Percentiles rank a stretch among this genome's conserved stretches.
Evolutionary conservation across 2,329 filamentous ascomycete species (phyloP).

Genomic region (Emergomyces africanus): DNA sequence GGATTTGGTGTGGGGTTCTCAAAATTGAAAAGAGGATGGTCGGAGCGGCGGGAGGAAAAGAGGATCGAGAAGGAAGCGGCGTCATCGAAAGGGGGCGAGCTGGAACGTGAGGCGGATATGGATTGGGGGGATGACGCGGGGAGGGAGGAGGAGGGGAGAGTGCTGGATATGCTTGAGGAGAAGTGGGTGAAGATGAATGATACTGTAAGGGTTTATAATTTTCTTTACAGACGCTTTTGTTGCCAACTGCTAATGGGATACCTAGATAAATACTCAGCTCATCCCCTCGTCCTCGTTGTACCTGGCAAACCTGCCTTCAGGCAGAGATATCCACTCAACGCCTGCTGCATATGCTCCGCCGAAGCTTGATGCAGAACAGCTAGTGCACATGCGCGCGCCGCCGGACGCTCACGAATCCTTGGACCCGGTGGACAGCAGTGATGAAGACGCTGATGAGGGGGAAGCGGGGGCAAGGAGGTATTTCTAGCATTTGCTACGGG

Average conservation of each 20-base stretch:
- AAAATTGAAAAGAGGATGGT: slow-evolving; percentile 59
- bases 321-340: slow-evolving; percentile 64
- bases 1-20: slow-evolving; percentile 21
- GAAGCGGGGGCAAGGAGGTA: background rate
- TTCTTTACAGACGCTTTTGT: background rate
- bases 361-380: slow-evolving; percentile 47
- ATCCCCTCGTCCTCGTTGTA: slow-evolving; percentile 62
- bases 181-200: slow-evolving; percentile 95
- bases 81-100: slow-evolving; percentile 17
- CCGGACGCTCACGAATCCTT: slow-evolving; percentile 3
- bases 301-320: slow-evolving; percentile 69
- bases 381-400: slow-evolving; percentile 30
- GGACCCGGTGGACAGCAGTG: slow-evolving; percentile 5
- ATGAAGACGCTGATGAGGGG: slow-evolving; percentile 1
- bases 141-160: slow-evolving; percentile 66
- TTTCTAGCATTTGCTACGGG: slow-evolving; percentile 1
- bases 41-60: slow-evolving; percentile 65
- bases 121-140: slow-evolving; percentile 53
- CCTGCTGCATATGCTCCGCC: slow-evolving; percentile 57
- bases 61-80: slow-evolving; percentile 55
- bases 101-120: background rate
- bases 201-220: no score
- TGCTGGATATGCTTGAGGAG: slow-evolving; percentile 71
- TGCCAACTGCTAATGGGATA: background rate
- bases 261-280: slow-evolving; percentile 63